phyloP scores from a whole-genome alignment of 306 rosid genomes.

The Abrus pulchellus region DNA sequence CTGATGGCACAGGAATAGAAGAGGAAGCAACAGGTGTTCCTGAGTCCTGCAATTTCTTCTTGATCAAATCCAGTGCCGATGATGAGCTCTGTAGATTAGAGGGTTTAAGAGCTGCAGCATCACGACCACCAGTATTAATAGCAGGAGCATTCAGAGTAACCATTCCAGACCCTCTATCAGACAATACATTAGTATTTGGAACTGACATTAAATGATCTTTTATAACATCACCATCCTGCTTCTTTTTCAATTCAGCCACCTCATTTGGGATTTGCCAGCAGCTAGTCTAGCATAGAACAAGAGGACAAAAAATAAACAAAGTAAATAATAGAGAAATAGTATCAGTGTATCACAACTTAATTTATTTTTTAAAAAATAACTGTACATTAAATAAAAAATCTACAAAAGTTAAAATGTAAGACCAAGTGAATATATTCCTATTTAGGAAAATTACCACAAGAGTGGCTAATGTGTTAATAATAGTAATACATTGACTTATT shows the following conservation, averaged over 20 bases:
- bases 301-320: slow-evolving; percentile 41
- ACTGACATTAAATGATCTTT: slow-evolving; percentile 66
- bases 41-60: slow-evolving; percentile 94
- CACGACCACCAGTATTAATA: slow-evolving; percentile 92
- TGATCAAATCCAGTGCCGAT: slow-evolving; percentile 91
- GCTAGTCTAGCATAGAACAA: slow-evolving; percentile 71
- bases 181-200: slow-evolving; percentile 64
- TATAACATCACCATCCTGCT: slow-evolving; percentile 72
- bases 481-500: slow-evolving; percentile 3
- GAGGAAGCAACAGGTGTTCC: slow-evolving; percentile 85
- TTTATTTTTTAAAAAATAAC: not conserved
- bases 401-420: not conserved
- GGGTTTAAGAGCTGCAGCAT: slow-evolving; percentile 78
- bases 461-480: slow-evolving; percentile 1
- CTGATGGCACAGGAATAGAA: slow-evolving; percentile 63
- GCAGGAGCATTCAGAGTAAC: slow-evolving; percentile 86
- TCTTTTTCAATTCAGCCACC: slow-evolving; percentile 86
- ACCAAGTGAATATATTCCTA: slow-evolving; percentile 21
- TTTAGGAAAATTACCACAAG: slow-evolving; percentile 21
- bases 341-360: slow-evolving; percentile 1
- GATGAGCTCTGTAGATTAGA: slow-evolving; percentile 67
- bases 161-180: slow-evolving; percentile 78
- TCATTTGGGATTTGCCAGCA: slow-evolving; percentile 99
- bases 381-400: not conserved
- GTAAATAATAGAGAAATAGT: slow-evolving; percentile 1